These are phyloP conservation scores for Verticillium tricorpus DNA, from an alignment of 2,329 filamentous ascomycete species.

Conservation along the genomic window DNA sequence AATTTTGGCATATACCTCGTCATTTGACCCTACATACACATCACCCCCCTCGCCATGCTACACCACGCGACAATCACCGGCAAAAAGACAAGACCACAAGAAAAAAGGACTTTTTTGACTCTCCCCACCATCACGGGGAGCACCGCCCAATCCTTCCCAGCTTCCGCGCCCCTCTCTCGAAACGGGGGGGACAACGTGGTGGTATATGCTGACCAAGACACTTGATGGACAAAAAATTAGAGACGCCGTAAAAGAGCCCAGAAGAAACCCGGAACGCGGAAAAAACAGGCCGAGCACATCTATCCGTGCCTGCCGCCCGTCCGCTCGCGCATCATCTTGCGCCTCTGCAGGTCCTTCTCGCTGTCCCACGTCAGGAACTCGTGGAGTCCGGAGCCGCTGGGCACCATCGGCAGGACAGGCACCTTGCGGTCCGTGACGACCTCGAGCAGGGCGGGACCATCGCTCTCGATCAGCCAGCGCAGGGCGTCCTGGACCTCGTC, in stretches of 20 bases:
- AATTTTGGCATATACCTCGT: neutral
- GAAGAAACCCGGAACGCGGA: neutral
- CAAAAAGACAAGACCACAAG: neutral
- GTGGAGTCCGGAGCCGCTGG: conserved; percentile 78
- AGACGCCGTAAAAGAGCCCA: neutral
- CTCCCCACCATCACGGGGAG: neutral
- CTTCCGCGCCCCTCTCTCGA: neutral
- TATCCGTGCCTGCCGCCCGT: conserved; percentile 39
- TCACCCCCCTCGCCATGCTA: neutral
- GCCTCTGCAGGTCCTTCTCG: conserved; percentile 66
- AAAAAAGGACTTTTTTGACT: neutral
- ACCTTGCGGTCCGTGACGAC: conserved; percentile 89
- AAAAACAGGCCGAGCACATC: neutral
- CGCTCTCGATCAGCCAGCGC: conserved; percentile 81
- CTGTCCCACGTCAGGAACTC: conserved; percentile 86
- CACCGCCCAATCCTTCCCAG: neutral
- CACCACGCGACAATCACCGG: neutral
- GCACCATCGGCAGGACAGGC: conserved; percentile 97
- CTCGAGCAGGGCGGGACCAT: conserved; percentile 91
- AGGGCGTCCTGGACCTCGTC: conserved; percentile 74
- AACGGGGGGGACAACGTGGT: neutral
- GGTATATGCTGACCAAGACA: neutral
- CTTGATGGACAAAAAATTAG: neutral
- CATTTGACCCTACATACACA: neutral
- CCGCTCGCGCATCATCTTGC: conserved; percentile 62